Conservation (phyloP, 2,329 filamentous ascomycete genomes). For the Xylariaceae sp. region DNA sequence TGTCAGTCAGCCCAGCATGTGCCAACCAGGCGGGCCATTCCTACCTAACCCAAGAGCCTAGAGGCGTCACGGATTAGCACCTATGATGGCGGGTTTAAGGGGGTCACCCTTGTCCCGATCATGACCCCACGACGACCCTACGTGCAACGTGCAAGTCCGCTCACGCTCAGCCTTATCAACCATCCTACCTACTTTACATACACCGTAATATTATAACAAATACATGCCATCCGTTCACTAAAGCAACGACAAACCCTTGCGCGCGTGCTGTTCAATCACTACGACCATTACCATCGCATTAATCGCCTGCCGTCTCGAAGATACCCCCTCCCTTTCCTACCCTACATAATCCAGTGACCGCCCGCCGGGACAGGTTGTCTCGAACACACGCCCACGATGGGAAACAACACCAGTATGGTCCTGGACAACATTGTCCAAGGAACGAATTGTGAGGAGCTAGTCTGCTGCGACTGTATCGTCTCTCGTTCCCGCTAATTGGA, state of each 20-base stretch:
- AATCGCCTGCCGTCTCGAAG: neutral
- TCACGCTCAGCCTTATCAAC: constrained; percentile 21
- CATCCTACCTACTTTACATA: constrained; percentile 1
- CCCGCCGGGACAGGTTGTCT: constrained; percentile 10
- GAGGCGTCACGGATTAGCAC: too few relatives aligned
- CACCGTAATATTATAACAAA: too few relatives aligned
- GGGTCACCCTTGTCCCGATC: neutral
- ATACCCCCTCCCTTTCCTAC: neutral
- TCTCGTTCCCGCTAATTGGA: constrained; percentile 5
- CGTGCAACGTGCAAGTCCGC: constrained; percentile 2
- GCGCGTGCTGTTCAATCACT: neutral
- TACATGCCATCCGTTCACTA: neutral
- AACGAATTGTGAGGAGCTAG: constrained; percentile 72
- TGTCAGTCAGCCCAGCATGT: neutral
- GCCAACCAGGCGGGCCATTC: neutral
- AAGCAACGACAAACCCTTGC: neutral
- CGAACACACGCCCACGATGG: constrained; percentile 44
- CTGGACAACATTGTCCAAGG: constrained; percentile 94
- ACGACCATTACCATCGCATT: neutral
- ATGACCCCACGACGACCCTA: constrained; percentile 16
- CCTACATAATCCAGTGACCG: constrained; percentile 16
- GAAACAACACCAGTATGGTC: constrained; percentile 66
- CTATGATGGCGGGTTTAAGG: neutral
- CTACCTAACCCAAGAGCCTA: neutral
- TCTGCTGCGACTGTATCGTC: too few relatives aligned